Conservation (phyloP, 148 eudicot species). For the Rhododendron molle region DNA sequence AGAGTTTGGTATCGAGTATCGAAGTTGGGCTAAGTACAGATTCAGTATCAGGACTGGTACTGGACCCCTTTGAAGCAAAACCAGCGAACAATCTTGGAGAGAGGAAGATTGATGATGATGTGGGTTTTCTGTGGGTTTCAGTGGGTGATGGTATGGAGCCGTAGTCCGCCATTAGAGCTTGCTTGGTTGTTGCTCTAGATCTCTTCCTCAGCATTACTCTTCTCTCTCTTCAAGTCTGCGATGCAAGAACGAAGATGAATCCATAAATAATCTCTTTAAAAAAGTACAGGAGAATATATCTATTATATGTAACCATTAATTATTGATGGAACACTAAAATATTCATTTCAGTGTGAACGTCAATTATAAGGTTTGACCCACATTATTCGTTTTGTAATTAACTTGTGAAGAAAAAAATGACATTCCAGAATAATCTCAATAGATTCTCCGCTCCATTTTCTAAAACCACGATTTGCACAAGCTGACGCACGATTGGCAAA, state of each 20-base stretch:
- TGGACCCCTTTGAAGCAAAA: constrained; percentile 30
- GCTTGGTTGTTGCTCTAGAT: constrained; percentile 14
- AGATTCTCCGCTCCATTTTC: neutral
- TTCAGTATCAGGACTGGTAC: constrained; percentile 21
- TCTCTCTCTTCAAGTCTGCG: neutral
- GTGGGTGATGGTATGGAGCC: constrained; percentile 25
- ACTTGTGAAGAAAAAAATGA: neutral
- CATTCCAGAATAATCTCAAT: neutral
- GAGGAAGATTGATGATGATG: constrained; percentile 27
- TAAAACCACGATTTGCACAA: neutral
- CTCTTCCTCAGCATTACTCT: constrained; percentile 24
- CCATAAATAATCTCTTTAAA: neutral
- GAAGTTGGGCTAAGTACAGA: constrained; percentile 54
- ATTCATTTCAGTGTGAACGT: neutral
- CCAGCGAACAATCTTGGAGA: constrained; percentile 37
- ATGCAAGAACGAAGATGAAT: neutral
- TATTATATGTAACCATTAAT: neutral
- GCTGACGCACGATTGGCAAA: neutral
- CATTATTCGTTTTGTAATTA: no score
- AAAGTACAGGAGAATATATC: neutral
- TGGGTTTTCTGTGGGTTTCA: constrained; percentile 17
- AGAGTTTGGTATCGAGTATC: constrained; percentile 43
- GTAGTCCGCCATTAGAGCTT: constrained; percentile 46
- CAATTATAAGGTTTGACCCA: no score
- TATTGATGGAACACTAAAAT: neutral